phyloP scores from a whole-genome alignment of 371 early-diverging fungal genomes.

The Lichtheimia ramosa region DNA sequence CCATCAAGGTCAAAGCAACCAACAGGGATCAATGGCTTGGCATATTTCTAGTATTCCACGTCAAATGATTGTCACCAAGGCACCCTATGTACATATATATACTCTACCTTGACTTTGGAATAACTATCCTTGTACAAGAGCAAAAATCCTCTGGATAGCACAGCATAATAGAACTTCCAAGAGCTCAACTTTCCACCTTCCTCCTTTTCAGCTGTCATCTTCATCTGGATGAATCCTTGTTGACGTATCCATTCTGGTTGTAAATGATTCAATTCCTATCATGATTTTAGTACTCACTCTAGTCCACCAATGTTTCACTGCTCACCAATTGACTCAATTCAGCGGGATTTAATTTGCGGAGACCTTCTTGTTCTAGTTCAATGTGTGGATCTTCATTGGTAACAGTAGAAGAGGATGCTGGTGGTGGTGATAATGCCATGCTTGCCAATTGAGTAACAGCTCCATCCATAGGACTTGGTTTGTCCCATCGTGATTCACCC shows the following conservation, averaged over 20 bases:
- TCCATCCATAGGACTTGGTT: constrained; percentile 3
- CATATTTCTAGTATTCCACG: constrained; percentile 29
- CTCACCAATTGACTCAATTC: constrained; percentile 38
- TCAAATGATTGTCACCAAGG: too few relatives aligned
- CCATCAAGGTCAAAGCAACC: constrained; percentile 49
- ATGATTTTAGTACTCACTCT: not conserved
- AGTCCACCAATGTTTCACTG: not conserved
- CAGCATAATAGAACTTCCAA: constrained; percentile 49
- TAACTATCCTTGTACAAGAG: constrained; percentile 42
- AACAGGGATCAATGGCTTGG: constrained; percentile 35
- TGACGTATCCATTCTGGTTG: constrained; percentile 37
- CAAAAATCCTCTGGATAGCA: constrained; percentile 42
- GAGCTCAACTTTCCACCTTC: constrained; percentile 47
- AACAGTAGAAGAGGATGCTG: not conserved
- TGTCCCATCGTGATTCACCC: constrained; percentile 53
- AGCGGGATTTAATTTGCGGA: constrained; percentile 24
- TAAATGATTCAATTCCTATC: constrained; percentile 32
- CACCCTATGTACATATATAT: not conserved
- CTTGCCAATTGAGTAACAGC: constrained; percentile 11
- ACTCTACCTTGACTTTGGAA: constrained; percentile 34
- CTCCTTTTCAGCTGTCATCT: constrained; percentile 46
- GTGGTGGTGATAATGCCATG: constrained; percentile 17
- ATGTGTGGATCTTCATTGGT: constrained; percentile 4
- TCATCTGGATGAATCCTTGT: constrained; percentile 48
- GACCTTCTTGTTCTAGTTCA: constrained; percentile 13